Evolutionary conservation across 192 early-diverging fungal genomes (phyloP), one percentile per base, ranked within the genome.

Genomic region (Coemansia sp.): DNA sequence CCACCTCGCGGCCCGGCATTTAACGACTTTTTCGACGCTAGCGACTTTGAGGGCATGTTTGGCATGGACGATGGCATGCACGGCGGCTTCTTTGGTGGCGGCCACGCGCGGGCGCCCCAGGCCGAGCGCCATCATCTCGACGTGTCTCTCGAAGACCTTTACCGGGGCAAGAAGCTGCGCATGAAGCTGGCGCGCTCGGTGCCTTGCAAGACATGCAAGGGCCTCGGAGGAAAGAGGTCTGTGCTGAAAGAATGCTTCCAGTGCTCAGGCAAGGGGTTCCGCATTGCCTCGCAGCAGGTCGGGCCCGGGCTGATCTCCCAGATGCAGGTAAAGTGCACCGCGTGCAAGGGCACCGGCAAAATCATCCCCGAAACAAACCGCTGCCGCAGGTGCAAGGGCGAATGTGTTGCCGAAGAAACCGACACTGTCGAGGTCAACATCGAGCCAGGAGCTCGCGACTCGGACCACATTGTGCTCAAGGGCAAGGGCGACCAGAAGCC

Each of bases 401-500:
- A 72, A 47, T 89, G 96, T 74, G 81, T 91, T 1, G 69, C 79
- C 10, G 77, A 83, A 22, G 94, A 95, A 72, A 88, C 89, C 54
- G 97, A 97, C 66, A 78, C 85, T 5, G 83, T 99, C 36, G 94
- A 94, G 53, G 82, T 99, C 47, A 83, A 81, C 57, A 87, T 99
- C 36, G 92, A 97, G 55, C 94, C 92, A 65, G 97, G 97, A 25
- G 95, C 95, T 92, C 60, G 51, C 24, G 79, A 95, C 49, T 89
- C 91, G 18, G 90, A 97, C 50, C 86, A 83, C 70, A 94, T 99
- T 48, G 79, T 83, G 4, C 89, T 98, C 72, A 72, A 77, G 50
- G 95, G 95, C 22, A 94, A 98, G 67, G 97, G 87, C 43, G 97
- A 99, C 71, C 95, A 98, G 63, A 81, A 83, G 53, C 97, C 97